These are phyloP conservation scores for Diaporthe nobilis DNA, from an alignment of 2,329 filamentous ascomycete genomes.

Conservation along the genomic window DNA sequence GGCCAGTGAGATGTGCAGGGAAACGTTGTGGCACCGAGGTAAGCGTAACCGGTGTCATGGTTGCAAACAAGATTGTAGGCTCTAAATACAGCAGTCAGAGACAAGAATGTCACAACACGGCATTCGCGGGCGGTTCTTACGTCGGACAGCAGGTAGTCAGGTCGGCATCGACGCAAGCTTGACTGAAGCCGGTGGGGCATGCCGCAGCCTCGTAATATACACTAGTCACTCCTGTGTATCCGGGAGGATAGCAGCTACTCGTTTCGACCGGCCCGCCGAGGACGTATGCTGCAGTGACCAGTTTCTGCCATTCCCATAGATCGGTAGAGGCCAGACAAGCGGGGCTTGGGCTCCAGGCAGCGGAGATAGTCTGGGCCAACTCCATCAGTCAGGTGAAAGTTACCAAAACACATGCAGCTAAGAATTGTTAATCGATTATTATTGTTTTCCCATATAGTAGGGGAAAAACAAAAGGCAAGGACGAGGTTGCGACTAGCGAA, in stretches of 20 bases:
- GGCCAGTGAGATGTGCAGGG: neutral
- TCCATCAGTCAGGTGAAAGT: neutral
- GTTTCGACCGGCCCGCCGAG: neutral
- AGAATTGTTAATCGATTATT: neutral
- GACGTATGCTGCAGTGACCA: neutral
- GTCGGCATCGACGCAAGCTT: neutral
- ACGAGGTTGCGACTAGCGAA: neutral
- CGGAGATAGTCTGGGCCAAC: neutral
- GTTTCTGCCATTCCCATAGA: neutral
- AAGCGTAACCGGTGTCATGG: neutral
- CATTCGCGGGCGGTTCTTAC: neutral
- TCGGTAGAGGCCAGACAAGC: neutral
- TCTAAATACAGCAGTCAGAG: neutral
- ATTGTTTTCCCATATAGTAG: too few relatives aligned
- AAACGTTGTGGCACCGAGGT: neutral
- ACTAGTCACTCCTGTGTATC: neutral
- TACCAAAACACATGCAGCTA: neutral
- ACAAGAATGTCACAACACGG: neutral
- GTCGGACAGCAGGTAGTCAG: neutral
- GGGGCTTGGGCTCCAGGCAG: neutral
- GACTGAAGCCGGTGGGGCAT: neutral
- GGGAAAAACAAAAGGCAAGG: neutral
- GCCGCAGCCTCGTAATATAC: neutral
- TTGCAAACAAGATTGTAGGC: neutral
- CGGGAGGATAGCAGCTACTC: neutral